A percentile compares a stretch with the other conserved stretches of the same genome.
Conservation (phyloP, 768 basidiomycete species). For the Amanita thiersii region DNA sequence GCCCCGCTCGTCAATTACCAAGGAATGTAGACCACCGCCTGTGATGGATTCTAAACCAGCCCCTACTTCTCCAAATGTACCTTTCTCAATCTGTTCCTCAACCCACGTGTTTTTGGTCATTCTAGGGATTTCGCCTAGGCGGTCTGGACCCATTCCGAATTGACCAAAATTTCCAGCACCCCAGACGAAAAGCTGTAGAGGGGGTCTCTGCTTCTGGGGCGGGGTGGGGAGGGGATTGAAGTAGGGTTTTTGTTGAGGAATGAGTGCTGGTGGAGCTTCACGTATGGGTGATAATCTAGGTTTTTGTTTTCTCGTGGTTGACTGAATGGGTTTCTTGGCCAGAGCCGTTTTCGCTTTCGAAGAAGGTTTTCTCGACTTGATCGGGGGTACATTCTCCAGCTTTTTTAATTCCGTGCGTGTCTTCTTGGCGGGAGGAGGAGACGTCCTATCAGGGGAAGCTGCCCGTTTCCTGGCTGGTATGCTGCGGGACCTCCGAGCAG, state of each 20-base stretch:
- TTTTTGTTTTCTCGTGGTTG: constrained; percentile 11
- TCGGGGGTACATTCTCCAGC: constrained; percentile 30
- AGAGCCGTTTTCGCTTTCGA: constrained; percentile 9
- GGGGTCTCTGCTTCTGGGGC: constrained; percentile 50
- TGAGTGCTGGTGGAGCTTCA: constrained; percentile 20
- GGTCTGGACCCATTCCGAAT: constrained; percentile 80
- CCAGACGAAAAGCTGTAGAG: constrained; percentile 75
- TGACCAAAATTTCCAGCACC: constrained; percentile 95
- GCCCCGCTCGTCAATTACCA: constrained; percentile 86
- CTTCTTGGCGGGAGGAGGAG: constrained; percentile 44
- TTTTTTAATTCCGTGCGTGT: constrained; percentile 32
- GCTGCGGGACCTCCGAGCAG: constrained; percentile 23
- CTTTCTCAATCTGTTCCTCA: constrained; percentile 65
- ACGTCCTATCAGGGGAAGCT: constrained; percentile 36
- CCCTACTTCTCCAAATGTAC: constrained; percentile 57
- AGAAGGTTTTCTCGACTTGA: constrained; percentile 13
- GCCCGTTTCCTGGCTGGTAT: constrained; percentile 39
- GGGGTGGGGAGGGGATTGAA: constrained; percentile 60
- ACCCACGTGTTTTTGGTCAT: constrained; percentile 76
- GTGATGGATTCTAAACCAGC: constrained; percentile 79
- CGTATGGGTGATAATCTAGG: constrained; percentile 17
- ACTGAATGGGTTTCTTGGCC: constrained; percentile 14
- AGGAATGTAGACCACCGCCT: constrained; percentile 83
- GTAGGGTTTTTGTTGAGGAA: constrained; percentile 42
- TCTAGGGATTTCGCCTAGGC: constrained; percentile 62